Percentiles rank a stretch among this genome's conserved stretches.
Conservation (phyloP, 371 early-diverging fungal genomes). For the Batrachochytrium dendrobatidis region DNA sequence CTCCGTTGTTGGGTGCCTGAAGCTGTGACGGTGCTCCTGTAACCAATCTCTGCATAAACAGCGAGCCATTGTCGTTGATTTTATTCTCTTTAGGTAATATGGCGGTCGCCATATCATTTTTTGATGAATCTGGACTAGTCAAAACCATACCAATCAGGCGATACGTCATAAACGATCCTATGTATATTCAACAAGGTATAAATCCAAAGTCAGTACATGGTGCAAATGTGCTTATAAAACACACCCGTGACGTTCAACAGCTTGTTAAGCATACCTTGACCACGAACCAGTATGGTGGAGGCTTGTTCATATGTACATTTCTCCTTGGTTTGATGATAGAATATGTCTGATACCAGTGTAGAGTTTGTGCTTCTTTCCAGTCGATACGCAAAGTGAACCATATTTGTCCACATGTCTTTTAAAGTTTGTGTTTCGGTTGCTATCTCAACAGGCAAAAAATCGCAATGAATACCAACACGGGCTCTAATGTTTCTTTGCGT, state of each 20-base stretch:
- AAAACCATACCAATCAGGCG: constrained; percentile 13
- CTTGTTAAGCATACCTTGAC: constrained; percentile 13
- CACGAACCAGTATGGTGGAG: not conserved
- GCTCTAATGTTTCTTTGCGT: constrained; percentile 8
- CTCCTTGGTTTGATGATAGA: constrained; percentile 17
- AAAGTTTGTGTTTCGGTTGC: constrained; percentile 3
- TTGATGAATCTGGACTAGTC: not conserved
- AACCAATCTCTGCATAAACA: constrained; percentile 6
- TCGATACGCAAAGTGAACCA: constrained; percentile 7
- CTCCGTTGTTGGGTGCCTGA: not conserved
- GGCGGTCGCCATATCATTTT: not conserved
- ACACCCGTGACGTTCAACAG: no score
- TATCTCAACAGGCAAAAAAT: constrained; percentile 10
- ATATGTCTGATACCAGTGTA: constrained; percentile 10
- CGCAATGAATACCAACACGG: constrained; percentile 13
- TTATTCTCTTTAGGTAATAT: constrained; percentile 9
- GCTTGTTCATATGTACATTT: constrained; percentile 14
- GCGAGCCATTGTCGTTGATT: constrained; percentile 8
- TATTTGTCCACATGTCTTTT: constrained; percentile 6
- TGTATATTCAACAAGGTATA: not conserved
- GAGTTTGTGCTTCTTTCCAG: constrained; percentile 5
- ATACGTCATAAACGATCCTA: constrained; percentile 11
- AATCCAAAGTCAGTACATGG: no score
- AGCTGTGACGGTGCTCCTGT: not conserved
- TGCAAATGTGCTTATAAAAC: no score